Evolutionary conservation across 2,329 filamentous ascomycete genomes (phyloP), one percentile per base, ranked within the genome.

Genomic region (Ceratocystis papillata): DNA sequence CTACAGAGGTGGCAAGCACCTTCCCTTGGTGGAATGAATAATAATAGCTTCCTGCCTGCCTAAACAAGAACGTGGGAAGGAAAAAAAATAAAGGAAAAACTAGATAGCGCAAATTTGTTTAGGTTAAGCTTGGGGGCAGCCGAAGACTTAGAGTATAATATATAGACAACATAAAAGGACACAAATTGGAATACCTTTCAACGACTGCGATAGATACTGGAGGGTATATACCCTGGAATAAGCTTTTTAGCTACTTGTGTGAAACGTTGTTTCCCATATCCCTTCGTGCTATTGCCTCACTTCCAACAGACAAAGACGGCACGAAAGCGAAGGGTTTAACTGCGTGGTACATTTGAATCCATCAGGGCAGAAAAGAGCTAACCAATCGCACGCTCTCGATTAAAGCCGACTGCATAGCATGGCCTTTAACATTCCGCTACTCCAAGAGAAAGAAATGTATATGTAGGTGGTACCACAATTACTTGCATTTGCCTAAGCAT

Each of bases 21-120:
- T n/a, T 33, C 25, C 53, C 28, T 7, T 59, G 12, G 15, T 59
- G 41, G 41, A 63, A 63, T 50, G 61, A 48, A 30, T 28, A 48
- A 63, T 33, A 3, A 63, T 48, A 41, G 22, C 17, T 50, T 48
- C 44, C 25, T 62, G 12, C 61, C 25, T 62, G 12, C 60, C 33
- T 8, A 46, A 22, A 62, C 37, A 46, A 37, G 59, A 62, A 62
- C 37, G 37, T 41, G 30, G 45, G 25, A 48, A 17, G 12, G 20
- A 20, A 37, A 55, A 55, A 57, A 17, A 25, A 57, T 20, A 7
- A 20, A n/a, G 6, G 17, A 30, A 30, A 10, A 22, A 5, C 53
- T 15, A 33, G 8, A 17, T 5, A 15, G 22, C 5, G 2, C 12
- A 28, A 57, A 10, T 7, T 30, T 30, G 5, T 10, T 41, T 12